Evolutionary conservation across 208 protist species (phyloP), one percentile per base, ranked within the genome.

Genomic region (Phytomonas sp.): DNA sequence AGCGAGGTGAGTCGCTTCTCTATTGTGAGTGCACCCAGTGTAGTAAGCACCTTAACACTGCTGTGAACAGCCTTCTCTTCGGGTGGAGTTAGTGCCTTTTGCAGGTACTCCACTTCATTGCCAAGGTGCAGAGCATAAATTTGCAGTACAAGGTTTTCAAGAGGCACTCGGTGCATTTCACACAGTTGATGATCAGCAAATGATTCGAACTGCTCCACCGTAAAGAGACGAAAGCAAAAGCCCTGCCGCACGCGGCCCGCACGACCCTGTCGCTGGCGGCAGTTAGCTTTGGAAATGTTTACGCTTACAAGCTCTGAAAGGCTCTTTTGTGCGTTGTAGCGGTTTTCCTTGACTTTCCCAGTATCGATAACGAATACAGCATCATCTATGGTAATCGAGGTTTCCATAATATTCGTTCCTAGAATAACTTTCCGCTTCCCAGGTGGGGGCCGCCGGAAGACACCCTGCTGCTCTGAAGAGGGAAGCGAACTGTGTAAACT

Each of bases 331-430:
- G 92, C 84, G 67, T 96, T 88, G 78, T 97, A 97, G 67, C 88
- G 87, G 79, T 92, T 98, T 78, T 99, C 94, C 80, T 99, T 99
- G 2, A 87, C 79, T 66, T 96, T 93, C 60, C 98, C 98, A 34
- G 84, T 94, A 83, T 99, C 98, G 34, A 99, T 97, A 0, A 99
- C 98, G 36, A 94, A 97, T 29, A 97, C 92, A 34, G 91, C 91
- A 80, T 99, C 98, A 67, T 98, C 96, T 72, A 99, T 98, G 33
- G 98, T 99, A 65, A 99, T 93, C 52, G 92, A 98, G 0, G 98
- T 99, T 72, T 99, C 97, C 74, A 98, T 98, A 71, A 99, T 99
- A 82, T 99, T 99, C 7, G 98, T 99, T 40, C 92, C 87, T 6
- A 99, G 79, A 29, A 99, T 92, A 34, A 98, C 82, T 81, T 99